These are phyloP conservation scores for Oryza glumipatula DNA, from an alignment of 176 grass and related monocot genomes.

Conservation along the genomic window DNA sequence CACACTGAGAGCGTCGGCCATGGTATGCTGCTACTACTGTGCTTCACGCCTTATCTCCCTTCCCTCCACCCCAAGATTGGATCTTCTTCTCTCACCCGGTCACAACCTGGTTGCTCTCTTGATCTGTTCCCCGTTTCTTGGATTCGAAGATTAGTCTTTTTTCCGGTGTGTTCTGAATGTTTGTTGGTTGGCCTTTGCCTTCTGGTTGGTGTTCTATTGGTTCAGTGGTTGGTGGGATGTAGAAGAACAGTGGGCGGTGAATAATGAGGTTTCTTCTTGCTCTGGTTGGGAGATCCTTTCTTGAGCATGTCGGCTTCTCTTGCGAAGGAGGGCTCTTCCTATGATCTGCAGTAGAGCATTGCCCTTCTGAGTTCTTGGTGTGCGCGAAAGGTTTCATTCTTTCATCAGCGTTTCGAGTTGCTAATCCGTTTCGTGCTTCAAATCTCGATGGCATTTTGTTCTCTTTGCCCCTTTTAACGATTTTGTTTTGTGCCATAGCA, in stretches of 20 bases:
- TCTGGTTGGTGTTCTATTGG: background rate
- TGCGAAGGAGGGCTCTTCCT: background rate
- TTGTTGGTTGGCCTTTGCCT: conserved; percentile 3
- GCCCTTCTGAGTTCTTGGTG: background rate
- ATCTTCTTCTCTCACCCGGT: conserved; percentile 20
- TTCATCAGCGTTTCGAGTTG: background rate
- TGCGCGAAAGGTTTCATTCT: background rate
- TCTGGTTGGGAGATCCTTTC: background rate
- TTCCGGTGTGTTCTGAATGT: conserved; percentile 11
- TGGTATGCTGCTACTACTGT: conserved; percentile 22
- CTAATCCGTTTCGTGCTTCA: background rate
- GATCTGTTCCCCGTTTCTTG: conserved; percentile 23
- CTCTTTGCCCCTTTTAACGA: background rate
- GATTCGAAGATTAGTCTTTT: background rate
- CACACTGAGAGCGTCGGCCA: conserved; percentile 10
- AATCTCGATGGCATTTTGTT: background rate
- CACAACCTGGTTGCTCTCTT: background rate
- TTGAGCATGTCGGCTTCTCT: background rate
- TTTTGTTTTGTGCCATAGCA: background rate
- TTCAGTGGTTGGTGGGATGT: conserved; percentile 15
- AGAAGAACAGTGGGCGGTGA: conserved; percentile 1
- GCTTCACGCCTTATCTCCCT: background rate
- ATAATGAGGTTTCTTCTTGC: conserved; percentile 11
- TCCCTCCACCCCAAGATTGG: conserved; percentile 19
- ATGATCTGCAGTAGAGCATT: conserved; percentile 34